Percentiles rank a stretch among this genome's conserved stretches.
Evolutionary conservation across 2,329 filamentous ascomycete species (phyloP).

Genomic region (Stachybotrys elegans): DNA sequence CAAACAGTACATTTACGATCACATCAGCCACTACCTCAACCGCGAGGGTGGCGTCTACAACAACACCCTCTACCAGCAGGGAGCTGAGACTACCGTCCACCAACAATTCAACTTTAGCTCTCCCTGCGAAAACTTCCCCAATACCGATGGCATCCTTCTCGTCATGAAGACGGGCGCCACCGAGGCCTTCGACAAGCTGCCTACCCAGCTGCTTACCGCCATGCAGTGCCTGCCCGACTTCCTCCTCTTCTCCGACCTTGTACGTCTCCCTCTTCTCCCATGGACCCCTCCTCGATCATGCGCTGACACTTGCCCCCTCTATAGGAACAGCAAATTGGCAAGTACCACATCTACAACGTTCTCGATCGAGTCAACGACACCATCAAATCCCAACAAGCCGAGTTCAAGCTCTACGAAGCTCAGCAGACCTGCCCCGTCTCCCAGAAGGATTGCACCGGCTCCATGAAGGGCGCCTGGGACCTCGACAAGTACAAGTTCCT

Average conservation of each 20-base stretch:
- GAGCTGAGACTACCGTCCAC: slow-evolving; percentile 25
- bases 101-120: slow-evolving; percentile 29
- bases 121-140: slow-evolving; percentile 36
- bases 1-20: slow-evolving; percentile 21
- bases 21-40: slow-evolving; percentile 23
- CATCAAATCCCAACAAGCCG: slow-evolving; percentile 30
- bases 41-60: slow-evolving; percentile 26
- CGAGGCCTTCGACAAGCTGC: slow-evolving; percentile 48
- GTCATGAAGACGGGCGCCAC: slow-evolving; percentile 57
- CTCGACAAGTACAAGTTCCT: slow-evolving; percentile 60
- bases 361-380: slow-evolving; percentile 33
- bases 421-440: slow-evolving; percentile 41
- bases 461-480: slow-evolving; percentile 38
- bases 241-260: slow-evolving; percentile 52
- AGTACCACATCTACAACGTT: slow-evolving; percentile 36
- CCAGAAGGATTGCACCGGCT: slow-evolving; percentile 36
- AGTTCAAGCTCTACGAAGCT: slow-evolving; percentile 41
- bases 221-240: slow-evolving; percentile 50
- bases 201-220: slow-evolving; percentile 50
- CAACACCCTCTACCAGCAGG: slow-evolving; percentile 32
- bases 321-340: slow-evolving; percentile 44
- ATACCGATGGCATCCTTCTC: slow-evolving; percentile 39
- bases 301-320: neutral
- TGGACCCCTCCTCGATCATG: neutral
- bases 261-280: slow-evolving; percentile 11